These are phyloP conservation scores for Anthracocystis walkeri DNA, from an alignment of 1,284 basidiomycete species.

Conservation along the genomic window DNA sequence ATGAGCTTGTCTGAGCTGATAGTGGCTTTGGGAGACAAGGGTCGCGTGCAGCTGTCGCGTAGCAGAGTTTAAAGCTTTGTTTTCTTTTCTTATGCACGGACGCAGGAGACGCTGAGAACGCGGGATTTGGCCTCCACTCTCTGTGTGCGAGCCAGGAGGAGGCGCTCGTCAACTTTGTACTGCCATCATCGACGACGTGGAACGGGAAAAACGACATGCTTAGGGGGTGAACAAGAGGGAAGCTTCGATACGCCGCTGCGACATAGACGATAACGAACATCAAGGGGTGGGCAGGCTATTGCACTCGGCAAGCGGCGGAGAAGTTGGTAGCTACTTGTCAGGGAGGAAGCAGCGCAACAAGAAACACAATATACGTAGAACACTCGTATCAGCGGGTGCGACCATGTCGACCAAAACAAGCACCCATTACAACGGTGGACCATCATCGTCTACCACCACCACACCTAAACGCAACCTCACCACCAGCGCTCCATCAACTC, in stretches of 20 bases:
- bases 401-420: constrained; percentile 14
- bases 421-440: background rate
- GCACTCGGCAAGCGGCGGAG: too few species aligned
- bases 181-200: background rate
- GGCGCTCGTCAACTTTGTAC: background rate
- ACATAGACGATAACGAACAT: too few species aligned
- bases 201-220: too few species aligned
- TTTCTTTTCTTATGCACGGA: background rate
- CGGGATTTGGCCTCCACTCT: constrained; percentile 1
- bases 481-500: background rate
- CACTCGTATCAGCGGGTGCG: background rate
- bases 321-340: background rate
- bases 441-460: constrained; percentile 8
- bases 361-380: too few species aligned
- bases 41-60: background rate
- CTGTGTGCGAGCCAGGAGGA: background rate
- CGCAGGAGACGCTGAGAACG: background rate
- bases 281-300: too few species aligned
- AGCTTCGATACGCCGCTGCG: too few species aligned
- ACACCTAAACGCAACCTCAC: background rate
- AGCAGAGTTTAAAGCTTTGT: background rate
- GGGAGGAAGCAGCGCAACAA: background rate
- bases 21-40: background rate
- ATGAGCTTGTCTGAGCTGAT: background rate
- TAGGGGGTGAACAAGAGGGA: too few species aligned